A percentile compares a stretch with the other conserved stretches of the same genome.
These are phyloP conservation scores for Eragrostis curvula DNA, from an alignment of 176 grass and related monocot genomes.

Conservation along the genomic window DNA sequence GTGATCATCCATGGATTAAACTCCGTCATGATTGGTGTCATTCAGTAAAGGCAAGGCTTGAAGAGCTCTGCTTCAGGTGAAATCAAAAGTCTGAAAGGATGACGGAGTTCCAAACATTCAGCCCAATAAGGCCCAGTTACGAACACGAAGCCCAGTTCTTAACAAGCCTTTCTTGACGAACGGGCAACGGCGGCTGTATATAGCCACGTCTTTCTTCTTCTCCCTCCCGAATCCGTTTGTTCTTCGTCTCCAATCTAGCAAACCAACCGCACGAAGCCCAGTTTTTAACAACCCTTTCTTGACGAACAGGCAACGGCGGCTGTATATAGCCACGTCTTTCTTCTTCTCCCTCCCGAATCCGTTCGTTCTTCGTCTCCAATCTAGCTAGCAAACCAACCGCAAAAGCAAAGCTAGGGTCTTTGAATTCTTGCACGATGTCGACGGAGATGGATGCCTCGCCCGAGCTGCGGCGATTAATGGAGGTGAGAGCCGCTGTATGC, in stretches of 20 bases:
- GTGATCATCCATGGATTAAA: neutral
- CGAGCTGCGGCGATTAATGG: constrained; percentile 51
- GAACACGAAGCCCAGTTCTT: neutral
- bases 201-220: neutral
- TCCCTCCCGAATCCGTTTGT: neutral
- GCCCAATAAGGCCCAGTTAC: neutral
- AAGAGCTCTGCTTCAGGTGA: too few relatives aligned
- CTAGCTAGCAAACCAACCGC: neutral
- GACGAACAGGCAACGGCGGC: too few relatives aligned
- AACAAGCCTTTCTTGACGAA: too few relatives aligned
- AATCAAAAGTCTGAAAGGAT: neutral
- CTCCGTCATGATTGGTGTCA: neutral
- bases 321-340: neutral
- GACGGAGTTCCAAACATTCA: neutral
- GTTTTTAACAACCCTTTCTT: too few relatives aligned
- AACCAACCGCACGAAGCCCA: neutral
- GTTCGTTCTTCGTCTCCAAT: neutral
- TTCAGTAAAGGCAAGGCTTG: too few relatives aligned
- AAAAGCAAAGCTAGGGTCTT: constrained; percentile 21
- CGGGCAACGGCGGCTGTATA: neutral
- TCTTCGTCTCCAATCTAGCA: neutral
- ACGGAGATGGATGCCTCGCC: constrained; percentile 38
- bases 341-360: neutral
- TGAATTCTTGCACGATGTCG: neutral
- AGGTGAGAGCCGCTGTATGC: constrained; percentile 24